Evolutionary conservation across 2,329 filamentous ascomycete genomes (phyloP), one percentile per base, ranked within the genome.

Genomic region (Phialophora expanda): DNA sequence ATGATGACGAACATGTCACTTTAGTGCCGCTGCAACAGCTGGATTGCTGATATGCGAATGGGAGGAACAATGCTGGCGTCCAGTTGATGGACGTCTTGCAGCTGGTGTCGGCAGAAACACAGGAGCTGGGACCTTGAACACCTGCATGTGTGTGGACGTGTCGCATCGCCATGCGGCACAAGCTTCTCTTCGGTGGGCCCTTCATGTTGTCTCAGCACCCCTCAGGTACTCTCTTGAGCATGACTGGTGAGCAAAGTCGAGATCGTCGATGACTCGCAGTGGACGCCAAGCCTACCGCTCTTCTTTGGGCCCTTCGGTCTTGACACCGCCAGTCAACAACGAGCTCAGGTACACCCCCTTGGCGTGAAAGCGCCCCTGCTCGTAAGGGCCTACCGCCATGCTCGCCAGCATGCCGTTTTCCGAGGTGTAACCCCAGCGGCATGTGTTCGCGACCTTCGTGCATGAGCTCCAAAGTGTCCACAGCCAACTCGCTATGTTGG

Each of bases 241-340:
- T 55, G 24, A 55, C 28, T 55, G 53, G 26, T 22, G 53, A 55
- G 11, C 26, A 32, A 32, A 34, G 28, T 24, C 53, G 28, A n/a
- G 53, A 55, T 55, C 53, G 53, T 55, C 53, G 53, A 55, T 55
- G 53, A 14, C 38, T 54, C 48, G 53, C 60, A 62, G 50, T 20
- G 11, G 26, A 3, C 26, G 60, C 60, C 60, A 62, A 62, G 60
- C 53, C 30, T 11, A 34, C 4, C n/a, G 38, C 38, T 34, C 38
- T 34, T 55, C 53, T 22, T n/a, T 9, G 38, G 5, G 7, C 38
- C 38, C 17, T n/a, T 44, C 17, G 5, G 6, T n/a, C 17, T n/a
- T 44, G 38, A 44, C 14, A 44, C 14, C 38, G 38, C 38, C 17
- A n/a, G 38, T 17, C 53, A 51, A 50, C 46, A 11, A 24, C 12